Percentiles rank a stretch among this genome's conserved stretches.
Evolutionary conservation across 2,329 filamentous ascomycete genomes (phyloP).

Genomic region (Colletotrichum zoysiae): DNA sequence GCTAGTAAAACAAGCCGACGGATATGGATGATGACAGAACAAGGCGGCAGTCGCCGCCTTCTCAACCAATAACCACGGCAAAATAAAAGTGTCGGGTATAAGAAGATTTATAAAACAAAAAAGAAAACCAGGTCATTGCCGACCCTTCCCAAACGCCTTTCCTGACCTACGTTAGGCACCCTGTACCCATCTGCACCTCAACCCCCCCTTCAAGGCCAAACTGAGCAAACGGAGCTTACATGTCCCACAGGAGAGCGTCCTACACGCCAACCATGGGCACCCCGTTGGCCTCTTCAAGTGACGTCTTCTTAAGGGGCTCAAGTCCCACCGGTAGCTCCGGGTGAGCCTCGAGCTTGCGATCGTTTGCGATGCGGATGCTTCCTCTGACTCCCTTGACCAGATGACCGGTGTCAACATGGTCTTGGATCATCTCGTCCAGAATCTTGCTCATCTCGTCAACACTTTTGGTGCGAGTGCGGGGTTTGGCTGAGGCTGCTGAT

Average conservation of each 20-base stretch:
- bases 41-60: conserved; percentile 11
- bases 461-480: conserved; percentile 71
- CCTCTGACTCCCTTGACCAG: conserved; percentile 75
- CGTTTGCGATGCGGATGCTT: conserved; percentile 71
- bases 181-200: not conserved
- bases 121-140: conserved; percentile 20
- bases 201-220: not conserved
- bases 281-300: conserved; percentile 35
- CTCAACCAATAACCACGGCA: conserved; percentile 44
- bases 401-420: conserved; percentile 82
- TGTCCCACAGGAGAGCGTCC: conserved; percentile 35
- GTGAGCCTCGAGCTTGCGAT: conserved; percentile 54
- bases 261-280: conserved; percentile 45
- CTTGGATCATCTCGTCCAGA: conserved; percentile 96
- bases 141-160: conserved; percentile 39
- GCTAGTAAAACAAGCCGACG: conserved; percentile 40
- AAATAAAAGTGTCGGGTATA: conserved; percentile 55
- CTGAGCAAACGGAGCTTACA: conserved; percentile 38
- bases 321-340: conserved; percentile 52
- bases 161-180: conserved; percentile 17
- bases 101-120: conserved; percentile 41
- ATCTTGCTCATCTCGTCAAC: conserved; percentile 95
- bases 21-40: conserved; percentile 13
- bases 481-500: conserved; percentile 8
- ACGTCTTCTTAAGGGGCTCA: conserved; percentile 57